Base-by-base conservation (phyloP, 768 basidiomycete species). In the Amanita pallidorosea region DNA sequence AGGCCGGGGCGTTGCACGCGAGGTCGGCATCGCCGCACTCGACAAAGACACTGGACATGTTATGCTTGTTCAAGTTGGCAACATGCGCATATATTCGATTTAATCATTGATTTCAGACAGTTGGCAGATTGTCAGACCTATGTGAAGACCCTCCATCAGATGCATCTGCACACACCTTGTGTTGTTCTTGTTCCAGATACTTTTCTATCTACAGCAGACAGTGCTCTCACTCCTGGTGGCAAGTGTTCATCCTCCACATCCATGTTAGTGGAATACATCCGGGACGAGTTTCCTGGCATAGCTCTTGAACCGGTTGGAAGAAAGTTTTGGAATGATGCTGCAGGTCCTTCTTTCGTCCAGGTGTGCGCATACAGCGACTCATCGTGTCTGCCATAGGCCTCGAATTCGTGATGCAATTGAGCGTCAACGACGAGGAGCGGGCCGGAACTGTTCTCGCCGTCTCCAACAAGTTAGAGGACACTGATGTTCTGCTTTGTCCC, bases 1-100 rank as follows among this genome's bases (percentile, higher is more conserved):
- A 65, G 85, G 86, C 9, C 71, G 88, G 22, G 87, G 88, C 1
- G 71, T 89, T 25, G 83, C 83, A 1, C 71, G 85, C 49, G 92
- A 95, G 61, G 80, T 95, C 7, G 93, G 93, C 2, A 80, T 96
- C 29, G 91, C 89, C 0, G 86, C 87, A 0, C 72, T 92, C n/a
- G 83, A 93, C 53, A 78, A 73, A 51, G 84, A 88, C 29, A 88
- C 84, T 0, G 89, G 85, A 1, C 73, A 77, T 23, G 84, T 85
- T 17, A 72, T 80, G 62, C 69, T 94, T 13, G 80, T 90, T 15
- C 91, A 95, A 75, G 90, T 85, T 44, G n/a, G 58, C 37, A 35
- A 18, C 49, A 7, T 35, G 34, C n/a, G 35, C 40, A 52, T 31
- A 43, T 52, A 47, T 34, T 18, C 17, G 20, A 35, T 34, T 27